A percentile compares a stretch with the other conserved stretches of the same genome.
Evolutionary conservation across 1,284 basidiomycete species (phyloP).

Genomic region (Vanrija pseudolonga): DNA sequence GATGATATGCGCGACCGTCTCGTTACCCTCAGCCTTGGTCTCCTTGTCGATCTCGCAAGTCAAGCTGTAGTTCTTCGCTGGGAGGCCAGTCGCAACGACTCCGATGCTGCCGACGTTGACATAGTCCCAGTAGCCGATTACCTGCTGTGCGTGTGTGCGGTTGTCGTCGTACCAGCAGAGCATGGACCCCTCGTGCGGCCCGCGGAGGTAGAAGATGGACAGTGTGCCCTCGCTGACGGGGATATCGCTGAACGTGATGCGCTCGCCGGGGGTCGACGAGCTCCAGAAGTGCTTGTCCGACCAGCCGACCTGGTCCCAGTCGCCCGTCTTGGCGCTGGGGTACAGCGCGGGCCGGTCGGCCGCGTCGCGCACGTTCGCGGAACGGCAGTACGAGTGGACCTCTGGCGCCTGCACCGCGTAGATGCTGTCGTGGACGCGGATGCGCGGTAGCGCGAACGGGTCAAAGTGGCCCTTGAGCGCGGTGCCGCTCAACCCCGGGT

Average conservation of each 20-base stretch:
- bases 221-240: background rate
- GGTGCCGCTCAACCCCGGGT: background rate
- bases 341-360: background rate
- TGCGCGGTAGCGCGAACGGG: background rate
- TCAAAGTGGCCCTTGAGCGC: background rate
- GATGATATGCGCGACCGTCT: background rate
- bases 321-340: background rate
- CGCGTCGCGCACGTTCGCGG: background rate
- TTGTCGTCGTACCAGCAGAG: background rate
- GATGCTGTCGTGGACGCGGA: background rate
- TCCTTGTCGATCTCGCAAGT: slow-evolving; percentile 7
- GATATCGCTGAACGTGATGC: background rate
- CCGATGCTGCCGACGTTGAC: background rate
- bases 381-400: background rate
- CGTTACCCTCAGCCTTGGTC: background rate
- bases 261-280: background rate
- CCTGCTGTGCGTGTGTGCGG: background rate
- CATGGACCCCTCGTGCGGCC: background rate
- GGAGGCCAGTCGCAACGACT: background rate
- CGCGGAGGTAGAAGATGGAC: background rate
- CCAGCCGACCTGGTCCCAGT: background rate
- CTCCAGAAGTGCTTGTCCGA: background rate
- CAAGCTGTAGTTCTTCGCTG: slow-evolving; percentile 18
- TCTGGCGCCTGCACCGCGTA: background rate
- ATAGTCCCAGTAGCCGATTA: background rate